A percentile compares a stretch with the other conserved stretches of the same genome.
Conservation (phyloP, 768 basidiomycete species). For the Lentinula boryana region DNA sequence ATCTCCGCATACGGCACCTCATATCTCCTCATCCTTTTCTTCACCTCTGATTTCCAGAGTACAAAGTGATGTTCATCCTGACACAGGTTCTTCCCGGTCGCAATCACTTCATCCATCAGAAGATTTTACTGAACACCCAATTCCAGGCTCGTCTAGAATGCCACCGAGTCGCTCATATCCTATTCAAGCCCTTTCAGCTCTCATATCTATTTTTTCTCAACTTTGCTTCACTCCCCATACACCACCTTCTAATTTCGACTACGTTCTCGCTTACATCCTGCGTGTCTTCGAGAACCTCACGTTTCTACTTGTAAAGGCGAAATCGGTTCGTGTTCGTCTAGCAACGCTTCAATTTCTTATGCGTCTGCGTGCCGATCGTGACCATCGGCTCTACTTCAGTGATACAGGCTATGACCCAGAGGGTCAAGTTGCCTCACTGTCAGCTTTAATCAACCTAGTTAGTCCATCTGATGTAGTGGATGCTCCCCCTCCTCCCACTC, state of each 20-base stretch:
- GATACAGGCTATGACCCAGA: slow-evolving; percentile 48
- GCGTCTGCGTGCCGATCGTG: slow-evolving; percentile 83
- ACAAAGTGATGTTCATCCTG: slow-evolving; percentile 54
- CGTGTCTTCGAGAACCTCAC: slow-evolving; percentile 49
- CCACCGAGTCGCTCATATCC: slow-evolving; percentile 24
- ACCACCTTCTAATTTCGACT: slow-evolving; percentile 39
- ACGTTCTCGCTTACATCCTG: slow-evolving; percentile 47
- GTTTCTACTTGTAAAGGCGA: slow-evolving; percentile 36
- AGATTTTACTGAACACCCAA: slow-evolving; percentile 23
- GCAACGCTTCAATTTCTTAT: slow-evolving; percentile 81
- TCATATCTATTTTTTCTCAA: slow-evolving; percentile 64
- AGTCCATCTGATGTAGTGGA: slow-evolving; percentile 1
- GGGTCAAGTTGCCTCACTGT: slow-evolving; percentile 51
- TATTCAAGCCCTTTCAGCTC: slow-evolving; percentile 55
- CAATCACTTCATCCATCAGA: slow-evolving; percentile 46
- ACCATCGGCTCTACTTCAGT: slow-evolving; percentile 74
- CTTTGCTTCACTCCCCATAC: slow-evolving; percentile 65
- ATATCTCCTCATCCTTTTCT: slow-evolving; percentile 13
- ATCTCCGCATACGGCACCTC: slow-evolving; percentile 4
- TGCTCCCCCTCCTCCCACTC: neutral
- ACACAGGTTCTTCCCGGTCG: slow-evolving; percentile 62
- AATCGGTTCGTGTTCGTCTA: slow-evolving; percentile 57
- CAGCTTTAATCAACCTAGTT: slow-evolving; percentile 56
- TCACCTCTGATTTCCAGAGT: slow-evolving; percentile 55
- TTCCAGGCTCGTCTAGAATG: slow-evolving; percentile 17